Evolutionary conservation across 2,329 filamentous ascomycete species (phyloP).

Genomic region (Alternaria burnsii): DNA sequence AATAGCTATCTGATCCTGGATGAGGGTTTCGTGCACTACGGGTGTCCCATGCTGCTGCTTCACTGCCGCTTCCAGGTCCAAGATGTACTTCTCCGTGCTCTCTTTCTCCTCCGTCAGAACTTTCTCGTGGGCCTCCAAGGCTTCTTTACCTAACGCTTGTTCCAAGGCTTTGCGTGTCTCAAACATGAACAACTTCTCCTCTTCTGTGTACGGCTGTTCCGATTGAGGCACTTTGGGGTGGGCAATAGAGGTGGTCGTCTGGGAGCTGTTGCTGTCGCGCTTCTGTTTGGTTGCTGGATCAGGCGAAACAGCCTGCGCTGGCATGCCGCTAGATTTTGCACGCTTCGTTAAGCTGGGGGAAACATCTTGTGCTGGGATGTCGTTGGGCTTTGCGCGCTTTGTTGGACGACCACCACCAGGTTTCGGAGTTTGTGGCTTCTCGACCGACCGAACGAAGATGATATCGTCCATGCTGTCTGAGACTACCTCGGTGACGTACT

Average conservation of each 20-base stretch:
- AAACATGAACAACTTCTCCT: constrained; percentile 1
- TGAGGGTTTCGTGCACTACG: background rate
- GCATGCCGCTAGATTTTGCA: background rate
- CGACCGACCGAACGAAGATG: constrained; percentile 1
- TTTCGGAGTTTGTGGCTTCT: background rate
- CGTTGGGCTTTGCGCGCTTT: background rate
- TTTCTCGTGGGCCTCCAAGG: background rate
- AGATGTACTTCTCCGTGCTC: constrained; percentile 7
- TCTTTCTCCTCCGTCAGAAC: constrained; percentile 1
- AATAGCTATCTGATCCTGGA: background rate
- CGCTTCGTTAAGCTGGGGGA: background rate
- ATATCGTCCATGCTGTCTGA: background rate
- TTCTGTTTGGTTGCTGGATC: background rate
- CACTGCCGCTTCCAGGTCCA: constrained; percentile 6
- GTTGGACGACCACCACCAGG: background rate
- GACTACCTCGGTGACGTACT: background rate
- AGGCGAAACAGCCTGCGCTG: background rate
- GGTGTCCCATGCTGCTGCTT: background rate
- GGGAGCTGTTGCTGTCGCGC: too few species aligned
- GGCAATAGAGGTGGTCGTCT: background rate
- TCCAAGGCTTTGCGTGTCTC: constrained; percentile 6
- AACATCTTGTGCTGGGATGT: background rate
- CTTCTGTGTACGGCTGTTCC: background rate
- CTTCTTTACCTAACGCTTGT: constrained; percentile 6
- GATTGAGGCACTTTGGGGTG: background rate